Conservation (phyloP, 1,284 basidiomycete genomes). For the Agroathelia rolfsii region DNA sequence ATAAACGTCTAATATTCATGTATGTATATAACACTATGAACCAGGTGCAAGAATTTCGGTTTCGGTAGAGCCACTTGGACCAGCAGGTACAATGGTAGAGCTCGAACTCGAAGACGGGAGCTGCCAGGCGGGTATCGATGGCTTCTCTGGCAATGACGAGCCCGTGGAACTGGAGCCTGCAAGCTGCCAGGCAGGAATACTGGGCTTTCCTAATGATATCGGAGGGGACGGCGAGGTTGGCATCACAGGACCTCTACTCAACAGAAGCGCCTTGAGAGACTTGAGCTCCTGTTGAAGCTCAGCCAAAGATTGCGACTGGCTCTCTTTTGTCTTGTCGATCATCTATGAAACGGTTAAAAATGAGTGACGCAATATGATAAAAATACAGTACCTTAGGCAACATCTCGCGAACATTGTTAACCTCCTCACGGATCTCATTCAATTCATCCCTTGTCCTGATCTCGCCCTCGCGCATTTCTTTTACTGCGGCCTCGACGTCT, state of each 20-base stretch:
- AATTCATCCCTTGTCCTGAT: conserved; percentile 80
- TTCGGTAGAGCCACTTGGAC: too few relatives aligned
- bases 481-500: conserved; percentile 74
- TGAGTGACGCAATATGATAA: conserved; percentile 2
- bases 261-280: conserved; percentile 85
- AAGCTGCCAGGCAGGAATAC: conserved; percentile 86
- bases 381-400: conserved; percentile 65
- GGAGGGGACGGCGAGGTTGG: conserved; percentile 39
- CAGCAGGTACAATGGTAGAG: too few relatives aligned
- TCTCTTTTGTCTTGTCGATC: conserved; percentile 89
- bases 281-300: conserved; percentile 93
- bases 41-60: too few relatives aligned
- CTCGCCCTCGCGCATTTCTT: conserved; percentile 73
- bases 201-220: conserved; percentile 52
- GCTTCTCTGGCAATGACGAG: too few relatives aligned
- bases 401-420: conserved; percentile 85
- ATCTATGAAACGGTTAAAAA: conserved; percentile 50
- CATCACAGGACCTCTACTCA: conserved; percentile 69
- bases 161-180: too few relatives aligned
- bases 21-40: too few relatives aligned
- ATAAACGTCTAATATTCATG: too few relatives aligned
- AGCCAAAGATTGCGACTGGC: conserved; percentile 65
- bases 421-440: conserved; percentile 85
- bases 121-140: too few relatives aligned
- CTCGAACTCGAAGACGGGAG: too few relatives aligned